Conservation (phyloP, 345 rosid species). For the Ricinus communis region DNA sequence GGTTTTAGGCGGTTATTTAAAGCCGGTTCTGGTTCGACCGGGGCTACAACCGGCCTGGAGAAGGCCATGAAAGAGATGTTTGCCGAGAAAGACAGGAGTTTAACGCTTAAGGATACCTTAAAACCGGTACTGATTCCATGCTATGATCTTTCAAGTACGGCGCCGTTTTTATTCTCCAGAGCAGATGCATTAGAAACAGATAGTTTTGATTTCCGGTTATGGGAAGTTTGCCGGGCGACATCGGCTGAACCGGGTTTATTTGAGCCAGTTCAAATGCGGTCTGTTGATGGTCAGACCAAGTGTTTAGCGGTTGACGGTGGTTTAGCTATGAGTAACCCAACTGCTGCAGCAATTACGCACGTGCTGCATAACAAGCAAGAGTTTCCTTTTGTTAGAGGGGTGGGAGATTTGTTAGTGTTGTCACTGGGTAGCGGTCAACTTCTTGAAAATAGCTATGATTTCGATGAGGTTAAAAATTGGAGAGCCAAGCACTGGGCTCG, state of each 20-base stretch:
- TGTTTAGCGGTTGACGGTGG: conserved; percentile 93
- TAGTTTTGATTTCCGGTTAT: conserved; percentile 72
- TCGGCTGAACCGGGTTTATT: conserved; percentile 83
- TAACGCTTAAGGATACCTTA: conserved; percentile 83
- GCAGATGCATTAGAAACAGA: conserved; percentile 97
- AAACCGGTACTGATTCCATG: conserved; percentile 90
- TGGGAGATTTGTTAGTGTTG: conserved; percentile 85
- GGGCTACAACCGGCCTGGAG: conserved; percentile 52
- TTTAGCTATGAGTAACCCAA: conserved; percentile 78
- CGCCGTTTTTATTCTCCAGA: conserved; percentile 89
- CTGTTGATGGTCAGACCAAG: conserved; percentile 68
- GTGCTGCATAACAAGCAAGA: conserved; percentile 96
- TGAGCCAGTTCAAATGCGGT: conserved; percentile 66
- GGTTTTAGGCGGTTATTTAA: conserved; percentile 53
- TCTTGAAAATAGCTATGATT: conserved; percentile 63
- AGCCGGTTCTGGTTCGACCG: conserved; percentile 41
- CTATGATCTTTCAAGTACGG: conserved; percentile 79
- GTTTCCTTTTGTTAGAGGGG: conserved; percentile 93
- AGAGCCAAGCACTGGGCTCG: conserved; percentile 86
- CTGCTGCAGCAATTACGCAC: conserved; percentile 95
- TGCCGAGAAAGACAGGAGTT: conserved; percentile 40
- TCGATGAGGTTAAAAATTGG: conserved; percentile 75
- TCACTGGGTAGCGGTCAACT: conserved; percentile 85
- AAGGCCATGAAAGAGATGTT: conserved; percentile 70
- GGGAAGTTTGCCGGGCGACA: conserved; percentile 94